Evolutionary conservation across 2,329 filamentous ascomycete genomes (phyloP), one percentile per base, ranked within the genome.

Genomic region (Venturia nashicola): DNA sequence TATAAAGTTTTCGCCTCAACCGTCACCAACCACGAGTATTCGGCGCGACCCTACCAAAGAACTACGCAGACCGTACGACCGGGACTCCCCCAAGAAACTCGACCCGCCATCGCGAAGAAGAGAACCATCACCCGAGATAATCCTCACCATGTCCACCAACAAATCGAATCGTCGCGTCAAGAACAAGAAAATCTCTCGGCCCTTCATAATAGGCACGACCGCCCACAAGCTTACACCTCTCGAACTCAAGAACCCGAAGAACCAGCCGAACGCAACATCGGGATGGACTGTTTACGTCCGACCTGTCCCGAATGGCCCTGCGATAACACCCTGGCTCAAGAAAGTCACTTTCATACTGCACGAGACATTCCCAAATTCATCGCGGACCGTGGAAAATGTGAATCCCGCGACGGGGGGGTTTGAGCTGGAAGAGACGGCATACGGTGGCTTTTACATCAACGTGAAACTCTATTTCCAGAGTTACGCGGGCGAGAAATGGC

Each of bases 331-430:
- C 76, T 99, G 94, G 91, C 82, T 97, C 68, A 90, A 93, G 65
- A 93, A 96, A 71, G 93, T 99, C 0, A 92, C 97, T 74, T 99
- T 99, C 79, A 97, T 97, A 76, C 85, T 99, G 18, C 93, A 97
- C 80, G 92, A 97, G 76, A 97, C 93, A 11, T 97, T 97, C 74
- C 87, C 91, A 36, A 96, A 97, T 75, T 89, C 89, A 65, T 83
- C 94, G 27, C 88, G 94, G 69, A 96, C 88, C 73, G 81, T 94
- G 71, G 92, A 96, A 71, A 84, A 85, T 66, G 84, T 89, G 71
- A 91, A 80, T 12, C 62, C 62, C 6, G 61, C 51, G 34, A 64
- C 62, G 23, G 54, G 54, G 16, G 57, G 62, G n/a, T 99, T 97
- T 71, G 81, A 90, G 71, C 88, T 97, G 66, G 84, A 85, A 67